phyloP scores from a whole-genome alignment of 306 rosid genomes.

The Vicia faba region DNA sequence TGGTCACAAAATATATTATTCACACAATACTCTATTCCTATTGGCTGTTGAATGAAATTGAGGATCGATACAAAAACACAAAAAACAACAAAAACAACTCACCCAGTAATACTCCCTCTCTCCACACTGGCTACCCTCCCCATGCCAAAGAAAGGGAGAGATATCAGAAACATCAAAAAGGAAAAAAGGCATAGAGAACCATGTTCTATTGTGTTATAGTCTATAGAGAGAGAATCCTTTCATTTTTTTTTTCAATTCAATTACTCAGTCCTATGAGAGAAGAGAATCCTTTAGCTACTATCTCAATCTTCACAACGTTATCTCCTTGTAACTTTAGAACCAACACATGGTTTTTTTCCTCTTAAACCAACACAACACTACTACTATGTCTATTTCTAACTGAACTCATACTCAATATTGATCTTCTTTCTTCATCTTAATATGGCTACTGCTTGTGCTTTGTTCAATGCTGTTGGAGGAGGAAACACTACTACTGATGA shows the following conservation, averaged over 20 bases:
- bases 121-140: constrained; percentile 25
- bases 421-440: no score
- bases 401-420: no score
- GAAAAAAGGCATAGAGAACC: constrained; percentile 62
- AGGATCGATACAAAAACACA: no score
- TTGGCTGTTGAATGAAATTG: no score
- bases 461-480: no score
- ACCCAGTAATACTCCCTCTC: constrained; percentile 18
- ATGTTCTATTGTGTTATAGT: no score
- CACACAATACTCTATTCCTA: no score
- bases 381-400: not conserved
- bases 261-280: not conserved
- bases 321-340: constrained; percentile 63
- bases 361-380: constrained; percentile 11
- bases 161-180: constrained; percentile 67
- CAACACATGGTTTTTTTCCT: constrained; percentile 34
- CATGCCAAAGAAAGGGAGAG: constrained; percentile 23
- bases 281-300: constrained; percentile 65
- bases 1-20: no score
- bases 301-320: constrained; percentile 78
- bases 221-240: constrained; percentile 26
- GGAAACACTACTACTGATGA: no score
- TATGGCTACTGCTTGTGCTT: no score
- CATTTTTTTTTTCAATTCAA: not conserved
- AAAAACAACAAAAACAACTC: no score